These are phyloP conservation scores for Tulasnella sp. DNA, from an alignment of 768 basidiomycete species.

Conservation along the genomic window DNA sequence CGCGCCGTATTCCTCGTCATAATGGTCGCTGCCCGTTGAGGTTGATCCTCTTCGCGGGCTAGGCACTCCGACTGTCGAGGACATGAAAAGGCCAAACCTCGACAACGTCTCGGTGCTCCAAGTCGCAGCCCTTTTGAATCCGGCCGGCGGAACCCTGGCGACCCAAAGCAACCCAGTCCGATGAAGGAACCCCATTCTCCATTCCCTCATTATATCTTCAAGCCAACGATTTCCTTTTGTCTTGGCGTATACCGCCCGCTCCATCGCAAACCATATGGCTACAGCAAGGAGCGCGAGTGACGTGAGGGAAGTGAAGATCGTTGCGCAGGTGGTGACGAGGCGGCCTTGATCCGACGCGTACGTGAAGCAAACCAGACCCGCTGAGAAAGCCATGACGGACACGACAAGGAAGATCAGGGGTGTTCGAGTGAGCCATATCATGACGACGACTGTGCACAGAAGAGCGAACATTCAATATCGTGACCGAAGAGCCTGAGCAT, in stretches of 20 bases:
- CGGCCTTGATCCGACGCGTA: constrained; percentile 18
- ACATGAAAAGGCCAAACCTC: not conserved
- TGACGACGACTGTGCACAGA: constrained; percentile 10
- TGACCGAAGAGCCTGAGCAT: constrained; percentile 35
- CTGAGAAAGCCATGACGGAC: constrained; percentile 28
- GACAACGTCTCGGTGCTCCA: not conserved
- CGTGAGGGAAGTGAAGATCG: constrained; percentile 25
- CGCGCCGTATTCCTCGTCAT: not conserved
- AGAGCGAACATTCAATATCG: not conserved
- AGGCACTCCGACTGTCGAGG: not conserved
- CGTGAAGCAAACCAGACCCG: constrained; percentile 26
- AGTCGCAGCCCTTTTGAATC: not conserved
- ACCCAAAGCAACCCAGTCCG: constrained; percentile 6
- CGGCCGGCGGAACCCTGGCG: not conserved
- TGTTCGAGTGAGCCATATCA: constrained; percentile 28
- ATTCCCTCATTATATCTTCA: not conserved
- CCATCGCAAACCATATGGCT: constrained; percentile 26
- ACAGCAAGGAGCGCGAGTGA: constrained; percentile 27
- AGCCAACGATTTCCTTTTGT: constrained; percentile 12
- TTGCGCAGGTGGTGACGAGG: constrained; percentile 18
- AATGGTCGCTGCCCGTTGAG: not conserved
- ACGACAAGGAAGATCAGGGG: constrained; percentile 29
- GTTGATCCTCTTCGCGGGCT: not conserved
- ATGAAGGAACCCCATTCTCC: not conserved
- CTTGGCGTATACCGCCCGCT: constrained; percentile 26